A percentile compares a stretch with the other conserved stretches of the same genome.
Evolutionary conservation across 2,329 filamentous ascomycete genomes (phyloP).

Genomic region (Amesomyces nigricolor): DNA sequence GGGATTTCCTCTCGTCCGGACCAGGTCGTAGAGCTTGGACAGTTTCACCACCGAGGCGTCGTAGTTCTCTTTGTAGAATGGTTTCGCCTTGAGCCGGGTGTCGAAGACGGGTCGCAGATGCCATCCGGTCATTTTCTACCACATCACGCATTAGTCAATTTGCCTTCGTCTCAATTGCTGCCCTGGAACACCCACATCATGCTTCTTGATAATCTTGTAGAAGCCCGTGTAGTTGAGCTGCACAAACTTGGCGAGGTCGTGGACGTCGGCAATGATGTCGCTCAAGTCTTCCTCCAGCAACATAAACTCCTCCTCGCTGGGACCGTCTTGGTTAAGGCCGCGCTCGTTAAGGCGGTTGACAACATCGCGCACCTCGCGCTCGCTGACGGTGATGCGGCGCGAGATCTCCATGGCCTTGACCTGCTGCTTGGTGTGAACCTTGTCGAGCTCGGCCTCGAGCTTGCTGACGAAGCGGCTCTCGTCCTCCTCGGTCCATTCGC

Average conservation of each 20-base stretch:
- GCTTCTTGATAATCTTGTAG: slow-evolving; percentile 99
- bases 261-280: slow-evolving; percentile 97
- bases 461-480: slow-evolving; percentile 81
- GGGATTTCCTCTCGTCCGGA: slow-evolving; percentile 87
- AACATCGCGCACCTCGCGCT: slow-evolving; percentile 85
- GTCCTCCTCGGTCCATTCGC: slow-evolving; percentile 83
- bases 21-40: slow-evolving; percentile 90
- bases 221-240: slow-evolving; percentile 98
- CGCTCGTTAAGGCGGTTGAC: slow-evolving; percentile 66
- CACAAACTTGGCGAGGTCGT: slow-evolving; percentile 96
- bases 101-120: slow-evolving; percentile 94
- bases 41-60: slow-evolving; percentile 92
- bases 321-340: slow-evolving; percentile 51
- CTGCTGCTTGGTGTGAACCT: slow-evolving; percentile 96
- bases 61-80: slow-evolving; percentile 99
- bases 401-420: slow-evolving; percentile 96
- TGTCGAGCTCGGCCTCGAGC: slow-evolving; percentile 89
- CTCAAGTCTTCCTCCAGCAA: slow-evolving; percentile 90
- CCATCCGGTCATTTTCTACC: slow-evolving; percentile 88
- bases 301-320: slow-evolving; percentile 88
- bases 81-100: slow-evolving; percentile 86
- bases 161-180: not conserved
- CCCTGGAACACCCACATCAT: slow-evolving; percentile 61
- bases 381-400: slow-evolving; percentile 77
- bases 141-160: not conserved